phyloP scores from a whole-genome alignment of 331 rosid genomes.

The Spiraea crenata region DNA sequence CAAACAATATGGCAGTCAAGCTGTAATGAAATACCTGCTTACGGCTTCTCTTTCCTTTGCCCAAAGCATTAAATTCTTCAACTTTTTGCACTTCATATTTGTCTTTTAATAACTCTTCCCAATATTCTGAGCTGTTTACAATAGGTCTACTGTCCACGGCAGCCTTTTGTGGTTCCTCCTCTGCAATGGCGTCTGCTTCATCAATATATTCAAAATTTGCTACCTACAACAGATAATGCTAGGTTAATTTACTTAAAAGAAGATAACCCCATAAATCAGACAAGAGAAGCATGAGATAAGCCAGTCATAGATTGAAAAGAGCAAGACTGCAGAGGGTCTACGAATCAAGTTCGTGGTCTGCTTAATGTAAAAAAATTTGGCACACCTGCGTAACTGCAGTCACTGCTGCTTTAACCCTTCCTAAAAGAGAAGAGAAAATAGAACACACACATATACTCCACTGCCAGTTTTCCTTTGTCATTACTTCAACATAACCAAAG shows the following conservation, averaged over 20 bases:
- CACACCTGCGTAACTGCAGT: not conserved
- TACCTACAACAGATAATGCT: conserved; percentile 52
- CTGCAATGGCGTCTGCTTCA: conserved; percentile 70
- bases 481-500: not conserved
- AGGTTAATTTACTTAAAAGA: conserved; percentile 16
- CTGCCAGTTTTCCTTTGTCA: not conserved
- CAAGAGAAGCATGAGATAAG: not conserved
- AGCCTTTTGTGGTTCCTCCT: conserved; percentile 69
- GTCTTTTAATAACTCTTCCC: conserved; percentile 94
- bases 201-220: conserved; percentile 98
- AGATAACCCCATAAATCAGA: not conserved
- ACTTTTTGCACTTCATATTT: conserved; percentile 81
- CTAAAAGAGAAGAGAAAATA: not conserved
- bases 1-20: not conserved
- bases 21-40: conserved; percentile 57
- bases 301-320: conserved; percentile 9
- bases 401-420: not conserved
- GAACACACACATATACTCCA: not conserved
- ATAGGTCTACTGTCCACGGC: conserved; percentile 42
- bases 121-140: conserved; percentile 55
- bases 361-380: not conserved
- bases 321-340: not conserved
- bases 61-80: conserved; percentile 86
- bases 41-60: conserved; percentile 95
- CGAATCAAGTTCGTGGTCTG: not conserved